Evolutionary conservation across 2,329 filamentous ascomycete genomes (phyloP).

Genomic region (Rutstroemia sp.): DNA sequence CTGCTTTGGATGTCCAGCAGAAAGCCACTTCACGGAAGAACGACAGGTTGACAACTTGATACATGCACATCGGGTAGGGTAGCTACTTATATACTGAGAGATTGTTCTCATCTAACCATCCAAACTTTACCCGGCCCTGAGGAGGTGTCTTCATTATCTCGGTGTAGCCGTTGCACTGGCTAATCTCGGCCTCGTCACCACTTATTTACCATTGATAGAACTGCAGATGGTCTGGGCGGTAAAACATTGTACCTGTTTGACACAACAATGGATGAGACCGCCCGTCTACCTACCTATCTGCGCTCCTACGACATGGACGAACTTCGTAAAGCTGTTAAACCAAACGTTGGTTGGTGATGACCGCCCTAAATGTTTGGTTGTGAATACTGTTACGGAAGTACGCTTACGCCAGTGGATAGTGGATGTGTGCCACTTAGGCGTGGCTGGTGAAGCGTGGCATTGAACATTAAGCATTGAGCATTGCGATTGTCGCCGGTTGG

Average conservation of each 20-base stretch:
- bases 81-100: not conserved
- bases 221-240: not conserved
- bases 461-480: not conserved
- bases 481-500: not conserved
- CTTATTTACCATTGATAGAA: too few species aligned
- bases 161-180: not conserved
- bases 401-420: too few species aligned
- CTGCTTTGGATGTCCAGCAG: not conserved
- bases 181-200: not conserved
- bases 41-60: not conserved
- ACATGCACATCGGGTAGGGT: too few species aligned
- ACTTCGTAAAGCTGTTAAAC: too few species aligned
- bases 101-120: not conserved
- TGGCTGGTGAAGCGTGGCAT: slow-evolving; percentile 3
- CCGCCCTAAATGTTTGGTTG: too few species aligned
- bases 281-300: too few species aligned
- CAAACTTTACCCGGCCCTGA: not conserved
- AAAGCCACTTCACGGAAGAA: not conserved
- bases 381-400: too few species aligned
- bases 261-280: too few species aligned
- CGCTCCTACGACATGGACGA: too few species aligned
- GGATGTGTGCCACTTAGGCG: not conserved
- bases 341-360: too few species aligned
- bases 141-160: not conserved
- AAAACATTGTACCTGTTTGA: too few species aligned